These are phyloP conservation scores for Drosera capensis DNA, from an alignment of 148 eudicot genomes.

Conservation along the genomic window DNA sequence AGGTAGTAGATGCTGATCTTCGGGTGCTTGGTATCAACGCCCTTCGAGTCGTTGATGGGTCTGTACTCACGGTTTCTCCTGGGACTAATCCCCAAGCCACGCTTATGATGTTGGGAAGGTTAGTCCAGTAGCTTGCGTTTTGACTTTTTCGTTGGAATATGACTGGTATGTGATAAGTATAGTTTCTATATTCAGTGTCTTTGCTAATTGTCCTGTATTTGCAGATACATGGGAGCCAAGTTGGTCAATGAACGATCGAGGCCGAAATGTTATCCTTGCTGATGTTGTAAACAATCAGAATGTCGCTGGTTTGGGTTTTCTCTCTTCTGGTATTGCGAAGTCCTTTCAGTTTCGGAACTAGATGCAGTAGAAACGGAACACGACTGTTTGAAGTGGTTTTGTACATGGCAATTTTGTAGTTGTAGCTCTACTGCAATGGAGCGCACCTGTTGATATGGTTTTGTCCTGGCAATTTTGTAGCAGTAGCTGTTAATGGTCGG, in stretches of 20 bases:
- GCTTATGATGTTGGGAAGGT: conserved; percentile 87
- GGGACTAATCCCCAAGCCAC: conserved; percentile 98
- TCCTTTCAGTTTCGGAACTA: too few relatives aligned
- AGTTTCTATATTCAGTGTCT: neutral
- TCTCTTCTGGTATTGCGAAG: too few relatives aligned
- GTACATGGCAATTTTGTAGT: too few relatives aligned
- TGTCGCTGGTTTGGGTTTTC: too few relatives aligned
- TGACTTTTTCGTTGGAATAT: neutral
- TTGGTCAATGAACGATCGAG: conserved; percentile 23
- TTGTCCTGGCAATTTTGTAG: too few relatives aligned
- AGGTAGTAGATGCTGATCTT: conserved; percentile 60
- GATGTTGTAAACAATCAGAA: too few relatives aligned
- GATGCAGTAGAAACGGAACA: too few relatives aligned
- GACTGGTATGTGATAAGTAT: neutral
- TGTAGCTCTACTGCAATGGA: too few relatives aligned
- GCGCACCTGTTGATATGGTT: too few relatives aligned
- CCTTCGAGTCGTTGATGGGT: conserved; percentile 77
- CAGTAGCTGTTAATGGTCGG: too few relatives aligned
- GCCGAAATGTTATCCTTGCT: conserved; percentile 5
- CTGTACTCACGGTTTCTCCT: conserved; percentile 54
- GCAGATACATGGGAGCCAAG: conserved; percentile 64
- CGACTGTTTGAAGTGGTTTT: too few relatives aligned
- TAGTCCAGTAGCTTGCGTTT: neutral
- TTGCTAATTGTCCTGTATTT: conserved; percentile 1
- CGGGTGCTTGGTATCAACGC: conserved; percentile 46